Evolutionary conservation across 768 basidiomycete species (phyloP).

Genomic region (Exidia glandulosa): DNA sequence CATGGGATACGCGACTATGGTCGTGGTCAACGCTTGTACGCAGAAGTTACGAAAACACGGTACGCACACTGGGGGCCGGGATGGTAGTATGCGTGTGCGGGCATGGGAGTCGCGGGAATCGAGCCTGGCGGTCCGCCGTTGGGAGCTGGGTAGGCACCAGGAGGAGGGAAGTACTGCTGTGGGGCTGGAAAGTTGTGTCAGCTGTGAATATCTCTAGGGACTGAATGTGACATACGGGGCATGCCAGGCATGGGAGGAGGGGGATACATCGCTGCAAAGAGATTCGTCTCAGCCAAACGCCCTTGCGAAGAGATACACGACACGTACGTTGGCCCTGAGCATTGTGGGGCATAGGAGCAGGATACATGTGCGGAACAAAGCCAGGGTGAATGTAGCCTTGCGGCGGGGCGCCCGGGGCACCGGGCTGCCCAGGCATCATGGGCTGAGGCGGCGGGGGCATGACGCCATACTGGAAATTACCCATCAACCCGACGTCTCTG

Average conservation of each 20-base stretch:
- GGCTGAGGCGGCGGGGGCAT: conserved; percentile 33
- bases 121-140: conserved; percentile 75
- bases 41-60: conserved; percentile 13
- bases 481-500: not conserved
- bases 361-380: conserved; percentile 84
- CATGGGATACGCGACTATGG: conserved; percentile 77
- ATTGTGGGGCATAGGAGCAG: conserved; percentile 50
- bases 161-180: conserved; percentile 74
- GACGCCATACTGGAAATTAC: not conserved
- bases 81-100: conserved; percentile 68
- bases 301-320: no score
- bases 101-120: conserved; percentile 88
- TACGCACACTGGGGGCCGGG: conserved; percentile 76
- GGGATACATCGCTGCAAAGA: conserved; percentile 59
- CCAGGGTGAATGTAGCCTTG: conserved; percentile 69
- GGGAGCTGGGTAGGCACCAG: conserved; percentile 66
- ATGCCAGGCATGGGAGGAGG: conserved; percentile 77
- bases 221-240: conserved; percentile 54
- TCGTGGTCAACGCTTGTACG: conserved; percentile 12
- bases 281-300: no score
- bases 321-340: conserved; percentile 44
- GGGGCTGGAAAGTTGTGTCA: conserved; percentile 32
- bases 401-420: conserved; percentile 56
- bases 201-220: not conserved
- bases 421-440: conserved; percentile 76